Evolutionary conservation across 2,329 filamentous ascomycete genomes (phyloP).

Genomic region (Hymenoscyphus infarciens): DNA sequence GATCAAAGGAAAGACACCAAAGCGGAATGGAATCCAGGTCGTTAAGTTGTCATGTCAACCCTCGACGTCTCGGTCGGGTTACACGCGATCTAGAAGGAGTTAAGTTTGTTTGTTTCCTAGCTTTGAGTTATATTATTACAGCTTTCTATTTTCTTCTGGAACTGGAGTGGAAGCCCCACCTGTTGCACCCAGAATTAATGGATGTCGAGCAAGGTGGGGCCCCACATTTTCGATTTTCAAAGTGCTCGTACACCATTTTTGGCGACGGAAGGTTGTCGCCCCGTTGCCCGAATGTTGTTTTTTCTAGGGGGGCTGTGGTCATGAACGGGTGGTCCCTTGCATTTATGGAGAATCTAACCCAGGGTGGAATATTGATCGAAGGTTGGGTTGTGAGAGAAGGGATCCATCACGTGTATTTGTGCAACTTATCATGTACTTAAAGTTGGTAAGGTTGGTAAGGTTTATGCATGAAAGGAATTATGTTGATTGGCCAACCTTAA

Average conservation of each 20-base stretch:
- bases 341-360: no score
- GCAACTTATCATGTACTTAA: not conserved
- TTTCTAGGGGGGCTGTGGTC: not conserved
- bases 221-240: not conserved
- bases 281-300: not conserved
- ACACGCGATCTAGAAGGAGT: not conserved
- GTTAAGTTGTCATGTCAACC: not conserved
- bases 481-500: not conserved
- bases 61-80: not conserved
- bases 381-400: not conserved
- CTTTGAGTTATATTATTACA: not conserved
- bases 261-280: not conserved
- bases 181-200: no score
- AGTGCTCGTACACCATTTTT: not conserved
- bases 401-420: not conserved
- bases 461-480: not conserved
- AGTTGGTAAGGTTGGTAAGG: no score
- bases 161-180: not conserved
- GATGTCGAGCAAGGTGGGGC: not conserved
- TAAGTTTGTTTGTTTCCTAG: not conserved
- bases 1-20: not conserved
- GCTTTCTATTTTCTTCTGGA: not conserved
- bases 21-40: not conserved
- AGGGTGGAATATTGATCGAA: not conserved
- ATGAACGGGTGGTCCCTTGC: no score